phyloP scores from a whole-genome alignment of 1,284 basidiomycete genomes.

The Meripilus lineatus region DNA sequence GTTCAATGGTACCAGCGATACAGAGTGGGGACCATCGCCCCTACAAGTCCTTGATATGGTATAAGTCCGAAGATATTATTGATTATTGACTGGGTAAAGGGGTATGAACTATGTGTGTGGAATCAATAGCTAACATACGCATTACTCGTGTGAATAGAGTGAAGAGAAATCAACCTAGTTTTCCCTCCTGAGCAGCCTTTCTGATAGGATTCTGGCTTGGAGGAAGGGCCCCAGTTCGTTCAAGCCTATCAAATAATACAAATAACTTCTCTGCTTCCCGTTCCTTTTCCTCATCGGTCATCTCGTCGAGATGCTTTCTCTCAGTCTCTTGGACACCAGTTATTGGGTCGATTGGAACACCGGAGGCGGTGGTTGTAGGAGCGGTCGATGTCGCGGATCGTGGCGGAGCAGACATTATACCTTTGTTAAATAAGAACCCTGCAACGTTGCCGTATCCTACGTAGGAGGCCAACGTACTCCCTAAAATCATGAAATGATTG shows the following conservation, averaged over 20 bases:
- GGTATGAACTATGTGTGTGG: neutral
- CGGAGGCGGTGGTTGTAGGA: conserved; percentile 36
- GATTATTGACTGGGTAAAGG: too few relatives aligned
- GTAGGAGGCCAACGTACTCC: conserved; percentile 60
- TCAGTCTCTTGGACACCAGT: conserved; percentile 58
- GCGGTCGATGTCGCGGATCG: conserved; percentile 26
- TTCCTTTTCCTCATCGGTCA: conserved; percentile 93
- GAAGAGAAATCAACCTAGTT: conserved; percentile 12
- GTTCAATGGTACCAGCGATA: too few relatives aligned
- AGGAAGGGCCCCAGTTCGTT: conserved; percentile 63
- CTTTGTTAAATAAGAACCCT: conserved; percentile 87
- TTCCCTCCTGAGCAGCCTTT: conserved; percentile 62
- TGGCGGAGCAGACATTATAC: conserved; percentile 60
- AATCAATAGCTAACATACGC: neutral
- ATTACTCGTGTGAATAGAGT: neutral
- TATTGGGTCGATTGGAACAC: conserved; percentile 71
- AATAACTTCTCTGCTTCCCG: conserved; percentile 87
- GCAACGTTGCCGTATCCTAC: conserved; percentile 93
- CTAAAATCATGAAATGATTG: conserved; percentile 22
- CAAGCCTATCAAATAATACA: conserved; percentile 83
- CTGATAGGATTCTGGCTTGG: conserved; percentile 68
- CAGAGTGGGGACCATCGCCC: too few relatives aligned
- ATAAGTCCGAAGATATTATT: too few relatives aligned
- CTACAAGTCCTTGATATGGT: too few relatives aligned
- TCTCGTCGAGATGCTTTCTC: conserved; percentile 40